phyloP scores from a whole-genome alignment of 2,329 filamentous ascomycete genomes.

The Ophiostoma australiae region DNA sequence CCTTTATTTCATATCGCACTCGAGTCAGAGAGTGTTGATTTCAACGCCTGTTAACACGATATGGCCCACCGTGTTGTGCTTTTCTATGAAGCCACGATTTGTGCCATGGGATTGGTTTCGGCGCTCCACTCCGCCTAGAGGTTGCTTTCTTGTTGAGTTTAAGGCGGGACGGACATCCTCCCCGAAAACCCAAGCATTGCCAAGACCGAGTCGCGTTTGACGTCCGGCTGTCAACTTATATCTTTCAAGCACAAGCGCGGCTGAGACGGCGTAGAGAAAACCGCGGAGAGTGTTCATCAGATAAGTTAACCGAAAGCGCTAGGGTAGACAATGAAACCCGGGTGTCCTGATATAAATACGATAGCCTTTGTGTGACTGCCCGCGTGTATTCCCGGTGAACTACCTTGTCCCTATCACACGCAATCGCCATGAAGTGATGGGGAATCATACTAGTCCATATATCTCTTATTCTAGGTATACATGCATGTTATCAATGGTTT shows the following conservation, averaged over 20 bases:
- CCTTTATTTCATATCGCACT: too few species aligned
- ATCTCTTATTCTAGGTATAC: neutral
- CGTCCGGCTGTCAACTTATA: neutral
- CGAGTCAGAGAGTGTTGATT: neutral
- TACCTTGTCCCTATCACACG: neutral
- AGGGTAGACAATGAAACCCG: neutral
- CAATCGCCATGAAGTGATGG: neutral
- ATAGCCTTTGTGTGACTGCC: neutral
- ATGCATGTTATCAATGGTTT: neutral
- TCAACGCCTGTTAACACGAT: too few species aligned
- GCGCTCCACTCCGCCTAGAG: neutral
- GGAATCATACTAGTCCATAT: neutral
- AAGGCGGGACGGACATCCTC: neutral
- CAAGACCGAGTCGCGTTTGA: neutral
- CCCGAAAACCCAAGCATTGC: neutral
- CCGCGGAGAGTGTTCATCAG: neutral
- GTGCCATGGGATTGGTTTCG: neutral
- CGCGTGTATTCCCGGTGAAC: too few species aligned
- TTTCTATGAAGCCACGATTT: neutral
- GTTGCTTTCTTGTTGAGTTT: neutral
- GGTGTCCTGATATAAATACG: too few species aligned
- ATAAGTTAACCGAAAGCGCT: neutral
- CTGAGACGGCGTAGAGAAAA: neutral
- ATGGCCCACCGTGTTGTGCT: too few species aligned
- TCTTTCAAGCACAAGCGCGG: neutral